phyloP scores from a whole-genome alignment of 2,329 filamentous ascomycete genomes.

The Achaetomium macrosporum region DNA sequence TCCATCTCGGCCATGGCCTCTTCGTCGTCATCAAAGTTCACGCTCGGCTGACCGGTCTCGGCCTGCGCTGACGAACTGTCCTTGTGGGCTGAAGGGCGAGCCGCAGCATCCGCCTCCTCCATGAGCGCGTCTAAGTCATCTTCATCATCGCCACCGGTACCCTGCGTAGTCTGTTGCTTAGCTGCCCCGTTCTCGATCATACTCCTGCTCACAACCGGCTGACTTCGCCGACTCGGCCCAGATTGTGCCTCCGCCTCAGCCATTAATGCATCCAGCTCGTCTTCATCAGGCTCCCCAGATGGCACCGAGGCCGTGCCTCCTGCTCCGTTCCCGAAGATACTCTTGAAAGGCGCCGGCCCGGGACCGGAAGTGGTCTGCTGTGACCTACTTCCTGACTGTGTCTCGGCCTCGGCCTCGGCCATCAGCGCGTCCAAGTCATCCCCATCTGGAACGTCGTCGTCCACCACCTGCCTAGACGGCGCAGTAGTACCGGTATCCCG shows the following conservation, averaged over 20 bases:
- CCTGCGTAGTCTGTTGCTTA: constrained; percentile 1
- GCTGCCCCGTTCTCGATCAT: constrained; percentile 16
- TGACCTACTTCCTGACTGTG: constrained; percentile 18
- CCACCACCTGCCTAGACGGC: constrained; percentile 1
- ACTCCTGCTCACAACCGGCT: constrained; percentile 6
- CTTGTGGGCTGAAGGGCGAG: not conserved
- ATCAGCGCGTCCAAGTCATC: constrained; percentile 48
- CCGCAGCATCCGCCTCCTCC: constrained; percentile 22
- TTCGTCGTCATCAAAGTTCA: constrained; percentile 55
- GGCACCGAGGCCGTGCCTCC: constrained; percentile 5
- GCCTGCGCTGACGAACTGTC: not conserved
- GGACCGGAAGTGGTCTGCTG: not conserved
- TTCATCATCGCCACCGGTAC: constrained; percentile 22
- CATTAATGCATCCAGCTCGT: constrained; percentile 34
- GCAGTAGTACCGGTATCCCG: constrained; percentile 8
- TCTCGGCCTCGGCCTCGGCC: constrained; percentile 45
- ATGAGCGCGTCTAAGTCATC: constrained; percentile 33
- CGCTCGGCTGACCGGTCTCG: not conserved
- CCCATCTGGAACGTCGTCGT: constrained; percentile 35
- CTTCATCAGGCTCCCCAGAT: constrained; percentile 24
- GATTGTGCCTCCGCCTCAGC: constrained; percentile 25
- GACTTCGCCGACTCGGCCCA: constrained; percentile 15
- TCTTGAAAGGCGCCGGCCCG: not conserved
- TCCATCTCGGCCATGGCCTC: constrained; percentile 63
- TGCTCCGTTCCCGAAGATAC: constrained; percentile 15